Percentiles rank a stretch among this genome's conserved stretches.
Evolutionary conservation across 140 eudicot species (phyloP).

Genomic region (Cichorium intybus): DNA sequence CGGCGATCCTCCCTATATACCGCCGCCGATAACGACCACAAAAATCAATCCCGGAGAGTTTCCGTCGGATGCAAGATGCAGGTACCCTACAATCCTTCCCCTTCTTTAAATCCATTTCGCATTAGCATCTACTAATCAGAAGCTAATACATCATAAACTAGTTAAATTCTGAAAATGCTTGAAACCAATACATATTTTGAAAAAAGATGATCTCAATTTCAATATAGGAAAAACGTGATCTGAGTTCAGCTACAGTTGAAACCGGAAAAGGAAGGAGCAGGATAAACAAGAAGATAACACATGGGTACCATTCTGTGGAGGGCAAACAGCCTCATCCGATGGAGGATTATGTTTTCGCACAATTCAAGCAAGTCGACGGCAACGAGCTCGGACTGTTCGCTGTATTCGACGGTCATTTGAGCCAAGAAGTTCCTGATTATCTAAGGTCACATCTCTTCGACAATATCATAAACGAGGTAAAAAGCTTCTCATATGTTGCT

Average conservation of each 20-base stretch:
- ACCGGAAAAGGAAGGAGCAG: conserved; percentile 76
- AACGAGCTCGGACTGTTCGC: conserved; percentile 91
- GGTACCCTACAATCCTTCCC: neutral
- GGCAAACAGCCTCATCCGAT: conserved; percentile 71
- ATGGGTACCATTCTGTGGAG: conserved; percentile 75
- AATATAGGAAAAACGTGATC: conserved; percentile 67
- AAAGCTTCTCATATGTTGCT: neutral
- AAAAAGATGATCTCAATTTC: neutral
- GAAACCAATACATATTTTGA: too few relatives aligned
- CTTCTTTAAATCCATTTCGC: neutral
- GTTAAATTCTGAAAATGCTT: too few relatives aligned
- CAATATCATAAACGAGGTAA: conserved; percentile 73
- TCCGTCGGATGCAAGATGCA: neutral
- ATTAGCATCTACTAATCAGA: neutral
- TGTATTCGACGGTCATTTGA: conserved; percentile 78
- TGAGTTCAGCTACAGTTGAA: conserved; percentile 43
- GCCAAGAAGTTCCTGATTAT: conserved; percentile 76
- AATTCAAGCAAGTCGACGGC: conserved; percentile 64
- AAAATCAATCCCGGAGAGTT: neutral
- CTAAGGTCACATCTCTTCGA: conserved; percentile 65
- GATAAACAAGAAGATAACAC: conserved; percentile 51
- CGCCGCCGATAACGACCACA: neutral
- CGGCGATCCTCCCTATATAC: neutral
- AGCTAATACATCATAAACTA: too few relatives aligned
- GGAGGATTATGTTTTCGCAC: conserved; percentile 85